These are phyloP conservation scores for Ammopiptanthus mongolicus DNA, from an alignment of 306 rosid species.

Conservation along the genomic window DNA sequence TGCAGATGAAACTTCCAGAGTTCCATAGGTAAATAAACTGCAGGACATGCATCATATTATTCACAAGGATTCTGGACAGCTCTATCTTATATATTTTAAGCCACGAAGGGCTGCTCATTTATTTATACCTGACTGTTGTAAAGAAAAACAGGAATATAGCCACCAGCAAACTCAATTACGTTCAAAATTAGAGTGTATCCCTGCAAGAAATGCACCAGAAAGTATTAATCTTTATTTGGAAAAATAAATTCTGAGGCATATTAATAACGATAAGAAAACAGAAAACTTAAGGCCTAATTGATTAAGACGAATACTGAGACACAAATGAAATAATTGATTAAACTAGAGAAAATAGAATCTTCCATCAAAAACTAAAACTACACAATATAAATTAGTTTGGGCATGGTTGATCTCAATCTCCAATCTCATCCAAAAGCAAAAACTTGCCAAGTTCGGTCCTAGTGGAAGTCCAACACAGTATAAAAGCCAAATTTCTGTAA, in stretches of 20 bases:
- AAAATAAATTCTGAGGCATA: slow-evolving; percentile 4
- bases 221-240: not conserved
- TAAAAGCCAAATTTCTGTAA: not conserved
- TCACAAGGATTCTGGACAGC: too few relatives aligned
- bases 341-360: not conserved
- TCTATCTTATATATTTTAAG: not conserved
- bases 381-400: not conserved
- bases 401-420: not conserved
- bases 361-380: slow-evolving; percentile 4
- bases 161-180: slow-evolving; percentile 68
- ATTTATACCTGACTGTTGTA: slow-evolving; percentile 85
- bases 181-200: slow-evolving; percentile 76
- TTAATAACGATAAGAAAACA: not conserved
- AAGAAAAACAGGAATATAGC: slow-evolving; percentile 66
- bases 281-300: not conserved
- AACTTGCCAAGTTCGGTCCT: not conserved
- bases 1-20: too few relatives aligned
- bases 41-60: too few relatives aligned
- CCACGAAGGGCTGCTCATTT: slow-evolving; percentile 7
- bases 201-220: slow-evolving; percentile 44
- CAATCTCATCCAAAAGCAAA: not conserved
- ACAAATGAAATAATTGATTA: slow-evolving; percentile 14
- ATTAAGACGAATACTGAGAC: not conserved
- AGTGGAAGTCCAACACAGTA: not conserved
- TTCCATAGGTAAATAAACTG: too few relatives aligned